Conservation (phyloP, 768 basidiomycete genomes). For the Agaricus blazei region DNA sequence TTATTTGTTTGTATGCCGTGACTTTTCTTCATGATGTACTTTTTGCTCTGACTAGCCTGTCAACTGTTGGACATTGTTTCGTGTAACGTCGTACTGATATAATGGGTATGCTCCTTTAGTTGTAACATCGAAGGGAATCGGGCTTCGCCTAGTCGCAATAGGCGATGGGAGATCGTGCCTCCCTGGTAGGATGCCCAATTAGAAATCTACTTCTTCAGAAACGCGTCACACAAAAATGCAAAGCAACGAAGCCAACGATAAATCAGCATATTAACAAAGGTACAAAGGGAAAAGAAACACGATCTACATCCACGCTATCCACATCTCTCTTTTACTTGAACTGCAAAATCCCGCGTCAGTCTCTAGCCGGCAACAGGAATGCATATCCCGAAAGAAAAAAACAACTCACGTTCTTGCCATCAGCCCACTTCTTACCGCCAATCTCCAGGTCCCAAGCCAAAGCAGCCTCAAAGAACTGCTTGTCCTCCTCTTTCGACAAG, state of each 20-base stretch:
- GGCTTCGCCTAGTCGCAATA: too few relatives aligned
- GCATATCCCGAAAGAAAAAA: neutral
- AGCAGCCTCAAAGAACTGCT: slow-evolving; percentile 87
- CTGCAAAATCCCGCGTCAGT: neutral
- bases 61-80: too few relatives aligned
- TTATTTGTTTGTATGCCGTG: neutral
- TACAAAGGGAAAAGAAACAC: neutral
- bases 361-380: neutral
- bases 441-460: slow-evolving; percentile 92
- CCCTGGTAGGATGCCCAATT: too few relatives aligned
- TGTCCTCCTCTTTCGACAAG: slow-evolving; percentile 65
- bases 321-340: neutral
- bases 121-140: too few relatives aligned
- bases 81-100: too few relatives aligned
- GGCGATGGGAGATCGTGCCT: too few relatives aligned
- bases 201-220: too few relatives aligned
- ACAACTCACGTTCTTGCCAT: slow-evolving; percentile 82
- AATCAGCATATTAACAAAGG: neutral
- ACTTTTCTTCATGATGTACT: neutral
- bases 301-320: neutral
- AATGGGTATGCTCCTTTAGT: too few relatives aligned
- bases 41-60: neutral
- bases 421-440: slow-evolving; percentile 85
- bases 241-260: neutral
- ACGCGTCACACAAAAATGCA: too few relatives aligned